Percentiles rank a stretch among this genome's conserved stretches.
phyloP scores from a whole-genome alignment of 345 rosid species.

The Triadica sebifera region DNA sequence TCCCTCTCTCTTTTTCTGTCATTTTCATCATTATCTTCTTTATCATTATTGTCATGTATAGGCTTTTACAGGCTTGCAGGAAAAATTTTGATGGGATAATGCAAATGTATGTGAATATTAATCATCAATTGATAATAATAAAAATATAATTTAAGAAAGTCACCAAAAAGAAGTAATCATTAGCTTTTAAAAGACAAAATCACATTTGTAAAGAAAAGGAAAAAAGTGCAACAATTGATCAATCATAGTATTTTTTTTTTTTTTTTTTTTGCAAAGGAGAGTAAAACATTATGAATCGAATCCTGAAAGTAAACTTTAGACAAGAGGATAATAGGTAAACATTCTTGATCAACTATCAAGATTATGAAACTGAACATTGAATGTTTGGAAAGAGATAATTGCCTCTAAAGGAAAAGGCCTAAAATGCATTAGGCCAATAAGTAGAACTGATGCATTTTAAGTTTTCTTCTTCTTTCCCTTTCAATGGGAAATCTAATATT shows the following conservation, averaged over 20 bases:
- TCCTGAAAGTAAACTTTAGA: conserved; percentile 17
- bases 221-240: conserved; percentile 34
- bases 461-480: no score
- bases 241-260: conserved; percentile 28
- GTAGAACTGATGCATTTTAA: no score
- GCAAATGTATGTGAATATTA: neutral
- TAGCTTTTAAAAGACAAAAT: conserved; percentile 36
- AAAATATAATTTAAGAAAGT: conserved; percentile 12
- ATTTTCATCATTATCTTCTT: conserved; percentile 26
- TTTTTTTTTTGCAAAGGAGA: conserved; percentile 17
- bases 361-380: no score
- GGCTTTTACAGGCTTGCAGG: conserved; percentile 30
- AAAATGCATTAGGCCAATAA: no score
- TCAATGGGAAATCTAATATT: no score
- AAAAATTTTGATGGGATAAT: conserved; percentile 24
- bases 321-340: no score
- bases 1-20: conserved; percentile 2
- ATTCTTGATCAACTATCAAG: no score
- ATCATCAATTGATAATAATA: conserved; percentile 22
- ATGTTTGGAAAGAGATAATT: no score
- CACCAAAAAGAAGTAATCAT: conserved; percentile 45
- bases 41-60: conserved; percentile 13
- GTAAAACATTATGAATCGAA: conserved; percentile 15
- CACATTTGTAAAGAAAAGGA: conserved; percentile 11
- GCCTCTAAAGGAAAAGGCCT: no score